phyloP scores from a whole-genome alignment of 2,329 filamentous ascomycete genomes.

The Pyricularia pennisetigena region DNA sequence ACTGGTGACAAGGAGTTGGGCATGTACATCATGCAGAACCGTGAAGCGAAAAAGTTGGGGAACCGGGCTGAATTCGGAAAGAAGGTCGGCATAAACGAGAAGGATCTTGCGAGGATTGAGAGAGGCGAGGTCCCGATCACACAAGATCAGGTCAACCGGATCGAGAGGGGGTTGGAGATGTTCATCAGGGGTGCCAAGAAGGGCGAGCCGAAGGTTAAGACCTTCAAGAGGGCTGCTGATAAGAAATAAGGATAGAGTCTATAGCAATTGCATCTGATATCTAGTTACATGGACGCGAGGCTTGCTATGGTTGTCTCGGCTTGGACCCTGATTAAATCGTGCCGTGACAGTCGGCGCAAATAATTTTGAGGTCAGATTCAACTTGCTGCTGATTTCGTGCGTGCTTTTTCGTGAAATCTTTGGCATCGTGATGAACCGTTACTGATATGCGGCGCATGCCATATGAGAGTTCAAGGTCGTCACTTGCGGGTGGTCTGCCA shows the following conservation, averaged over 20 bases:
- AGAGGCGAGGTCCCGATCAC: slow-evolving; percentile 67
- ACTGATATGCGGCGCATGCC: too few relatives aligned
- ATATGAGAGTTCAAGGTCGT: too few relatives aligned
- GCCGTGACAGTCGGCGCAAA: too few relatives aligned
- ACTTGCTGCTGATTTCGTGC: too few relatives aligned
- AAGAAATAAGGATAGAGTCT: not conserved
- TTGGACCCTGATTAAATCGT: too few relatives aligned
- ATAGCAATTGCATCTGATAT: too few relatives aligned
- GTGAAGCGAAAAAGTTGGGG: not conserved
- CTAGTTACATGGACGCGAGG: too few relatives aligned
- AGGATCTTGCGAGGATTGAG: slow-evolving; percentile 48
- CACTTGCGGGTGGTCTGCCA: too few relatives aligned
- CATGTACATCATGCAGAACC: not conserved
- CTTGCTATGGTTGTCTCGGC: too few relatives aligned
- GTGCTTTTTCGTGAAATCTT: too few relatives aligned
- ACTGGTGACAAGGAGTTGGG: slow-evolving; percentile 32
- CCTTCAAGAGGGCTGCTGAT: slow-evolving; percentile 33
- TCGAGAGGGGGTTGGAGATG: slow-evolving; percentile 81
- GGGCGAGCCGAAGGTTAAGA: slow-evolving; percentile 48
- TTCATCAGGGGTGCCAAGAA: slow-evolving; percentile 82
- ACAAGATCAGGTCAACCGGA: slow-evolving; percentile 67
- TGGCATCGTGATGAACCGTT: too few relatives aligned
- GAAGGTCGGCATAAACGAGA: not conserved
- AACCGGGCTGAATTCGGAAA: not conserved
- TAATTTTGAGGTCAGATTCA: too few relatives aligned